Evolutionary conservation across 2,329 filamentous ascomycete genomes (phyloP), one percentile per base, ranked within the genome.

Genomic region (Cercospora sp.): DNA sequence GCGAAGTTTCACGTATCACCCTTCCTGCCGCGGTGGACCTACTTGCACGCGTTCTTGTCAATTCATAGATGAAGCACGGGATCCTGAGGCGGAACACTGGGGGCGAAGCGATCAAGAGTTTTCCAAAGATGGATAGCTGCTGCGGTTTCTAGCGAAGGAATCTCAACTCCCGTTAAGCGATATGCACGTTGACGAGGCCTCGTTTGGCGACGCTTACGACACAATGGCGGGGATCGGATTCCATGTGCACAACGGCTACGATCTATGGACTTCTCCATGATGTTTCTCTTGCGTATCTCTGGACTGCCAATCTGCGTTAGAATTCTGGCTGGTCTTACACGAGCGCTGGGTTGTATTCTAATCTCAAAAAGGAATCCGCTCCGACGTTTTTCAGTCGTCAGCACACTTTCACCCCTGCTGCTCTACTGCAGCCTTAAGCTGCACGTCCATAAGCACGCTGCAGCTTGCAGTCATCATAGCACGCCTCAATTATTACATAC

Each of bases 161-260:
- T 42, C 23, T 42, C 20, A 20, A 42, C 57, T 60, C 57, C 57
- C 33, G n/a, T 60, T 39, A 36, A 60, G 57, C 57, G 57, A 33
- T 23, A 33, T 39, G 57, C 57, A 39, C 30, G 30, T 39, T 60
- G 57, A 60, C 30, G 57, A 60, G 33, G 57, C 10, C 30, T 20
- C 57, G 57, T 60, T 59, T 33, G 20, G 48, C 12, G 16, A 7
- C 23, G 48, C 48, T 53, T 28, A 26, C 48, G 48, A 23, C 20
- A 13, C 23, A 26, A 53, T 53, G 48, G 23, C 48, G 48, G 23
- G 10, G 18, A 53, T 53, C 20, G 48, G 13, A 53, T 28, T n/a
- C 16, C 48, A 13, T 53, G 9, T 26, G 48, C 48, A 53, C 20
- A 53, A 53, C 13, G 13, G 5, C 16, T 4, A 28, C 20, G 48